These are phyloP conservation scores for Arachnomyces sp. DNA, from an alignment of 2,329 filamentous ascomycete genomes.

Conservation along the genomic window DNA sequence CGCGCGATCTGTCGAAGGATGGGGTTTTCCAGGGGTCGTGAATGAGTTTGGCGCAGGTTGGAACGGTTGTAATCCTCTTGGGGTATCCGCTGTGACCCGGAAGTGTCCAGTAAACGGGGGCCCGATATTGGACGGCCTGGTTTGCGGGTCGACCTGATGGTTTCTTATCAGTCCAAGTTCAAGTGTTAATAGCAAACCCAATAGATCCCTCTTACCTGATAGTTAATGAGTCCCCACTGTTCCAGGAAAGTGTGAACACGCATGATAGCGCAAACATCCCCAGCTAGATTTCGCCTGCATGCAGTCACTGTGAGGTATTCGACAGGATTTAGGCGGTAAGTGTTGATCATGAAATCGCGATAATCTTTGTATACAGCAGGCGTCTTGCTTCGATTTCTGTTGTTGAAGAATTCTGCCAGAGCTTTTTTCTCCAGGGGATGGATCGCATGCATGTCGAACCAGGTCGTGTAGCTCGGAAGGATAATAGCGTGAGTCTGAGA, in stretches of 20 bases:
- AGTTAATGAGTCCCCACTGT: slow-evolving; percentile 98
- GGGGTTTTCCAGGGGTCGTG: slow-evolving; percentile 53
- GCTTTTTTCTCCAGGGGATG: slow-evolving; percentile 90
- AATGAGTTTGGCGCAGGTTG: slow-evolving; percentile 77
- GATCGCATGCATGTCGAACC: slow-evolving; percentile 96
- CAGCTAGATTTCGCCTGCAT: slow-evolving; percentile 86
- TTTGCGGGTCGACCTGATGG: slow-evolving; percentile 82
- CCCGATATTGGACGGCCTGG: slow-evolving; percentile 87
- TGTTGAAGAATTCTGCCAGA: slow-evolving; percentile 97
- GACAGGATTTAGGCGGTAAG: slow-evolving; percentile 87
- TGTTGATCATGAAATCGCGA: slow-evolving; percentile 99
- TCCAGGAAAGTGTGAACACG: slow-evolving; percentile 95
- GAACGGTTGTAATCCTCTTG: slow-evolving; percentile 87
- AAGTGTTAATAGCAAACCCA: not conserved
- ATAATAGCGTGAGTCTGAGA: slow-evolving; percentile 94
- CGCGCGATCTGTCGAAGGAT: slow-evolving; percentile 62
- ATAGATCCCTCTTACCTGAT: slow-evolving; percentile 60
- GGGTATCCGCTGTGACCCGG: slow-evolving; percentile 90
- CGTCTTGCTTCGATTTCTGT: slow-evolving; percentile 95
- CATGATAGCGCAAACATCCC: slow-evolving; percentile 99
- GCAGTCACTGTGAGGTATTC: slow-evolving; percentile 97
- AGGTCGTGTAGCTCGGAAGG: slow-evolving; percentile 92
- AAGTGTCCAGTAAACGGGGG: slow-evolving; percentile 97
- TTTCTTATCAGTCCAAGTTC: slow-evolving; percentile 7
- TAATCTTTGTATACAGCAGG: slow-evolving; percentile 97